Evolutionary conservation across 1,284 basidiomycete species (phyloP), one percentile per base, ranked within the genome.

Genomic region (Hemileia vastatrix): DNA sequence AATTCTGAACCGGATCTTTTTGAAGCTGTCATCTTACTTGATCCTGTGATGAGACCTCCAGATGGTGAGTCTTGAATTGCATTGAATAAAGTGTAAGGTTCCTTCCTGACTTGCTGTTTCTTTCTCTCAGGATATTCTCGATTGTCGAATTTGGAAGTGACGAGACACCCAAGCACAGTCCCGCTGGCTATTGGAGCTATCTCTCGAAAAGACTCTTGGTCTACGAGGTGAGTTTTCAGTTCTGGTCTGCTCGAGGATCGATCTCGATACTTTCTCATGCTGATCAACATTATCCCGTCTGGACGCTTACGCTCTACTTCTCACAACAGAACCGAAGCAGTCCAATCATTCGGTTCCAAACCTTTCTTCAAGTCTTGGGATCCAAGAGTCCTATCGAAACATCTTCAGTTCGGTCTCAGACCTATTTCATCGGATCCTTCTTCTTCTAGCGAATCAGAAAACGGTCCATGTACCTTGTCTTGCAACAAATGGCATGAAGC

Each of bases 361-460:
- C 80, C 84, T 0, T 92, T 90, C 79, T 93, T 90, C 74, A 68
- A 74, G 4, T 76, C 78, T 0, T 93, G 90, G 89, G 80, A 91
- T 70, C 81, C 83, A 0, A 80, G 78, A 0, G 84, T 84, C 2
- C 80, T 94, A 33, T 77, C 81, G 13, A 67, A 80, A 3, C 92
- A 90, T 73, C 77, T 90, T 36, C 79, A 84, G 18, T 81, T 84
- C 67, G 87, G 81, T 3, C 77, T 90, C 11, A n/a, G n/a, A 19
- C 67, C 71, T 1, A 57, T 68, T 0, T 6, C 32, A 3, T 13
- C 66, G 1, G 63, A 65, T 1, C 11, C 40, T n/a, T 32, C 62
- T 8, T 54, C 51, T 8, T 61, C 66, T 43, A 64, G 65, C 27
- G 59, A 58, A 4, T 57, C 57, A 15, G 48, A 63, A 9, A 57